A percentile compares a stretch with the other conserved stretches of the same genome.
Conservation (phyloP, 306 rosid species). For the Erythrophleum fordii region DNA sequence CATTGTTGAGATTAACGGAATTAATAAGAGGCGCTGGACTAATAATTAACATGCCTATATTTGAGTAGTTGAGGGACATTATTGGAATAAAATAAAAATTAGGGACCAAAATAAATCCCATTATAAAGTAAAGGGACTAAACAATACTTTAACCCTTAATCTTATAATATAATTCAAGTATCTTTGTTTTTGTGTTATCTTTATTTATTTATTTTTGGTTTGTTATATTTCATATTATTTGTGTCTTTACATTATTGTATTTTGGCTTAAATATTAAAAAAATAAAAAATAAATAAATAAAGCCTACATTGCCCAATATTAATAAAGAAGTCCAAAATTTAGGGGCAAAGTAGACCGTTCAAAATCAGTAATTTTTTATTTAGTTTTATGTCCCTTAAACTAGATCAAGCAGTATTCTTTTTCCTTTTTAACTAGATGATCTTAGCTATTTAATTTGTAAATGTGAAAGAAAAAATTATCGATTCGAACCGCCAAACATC, state of each 20-base stretch:
- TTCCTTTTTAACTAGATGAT: too few species aligned
- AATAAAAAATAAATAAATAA: not conserved
- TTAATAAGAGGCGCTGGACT: too few species aligned
- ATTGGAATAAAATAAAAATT: not conserved
- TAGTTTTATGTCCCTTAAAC: not conserved
- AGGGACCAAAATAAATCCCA: not conserved
- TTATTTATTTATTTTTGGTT: too few species aligned
- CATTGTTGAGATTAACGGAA: not conserved
- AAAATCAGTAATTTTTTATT: not conserved
- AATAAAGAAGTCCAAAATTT: not conserved
- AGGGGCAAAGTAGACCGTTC: not conserved
- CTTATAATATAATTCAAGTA: too few species aligned
- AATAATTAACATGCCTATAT: not conserved
- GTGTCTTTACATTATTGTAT: too few species aligned
- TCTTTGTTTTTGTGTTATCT: too few species aligned
- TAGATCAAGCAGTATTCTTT: too few species aligned
- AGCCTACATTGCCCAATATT: not conserved
- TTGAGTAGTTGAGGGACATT: not conserved
- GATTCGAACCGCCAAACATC: too few species aligned
- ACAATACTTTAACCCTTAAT: too few species aligned
- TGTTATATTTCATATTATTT: too few species aligned
- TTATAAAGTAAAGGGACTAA: not conserved
- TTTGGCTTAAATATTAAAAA: not conserved
- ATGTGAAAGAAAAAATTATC: too few species aligned
- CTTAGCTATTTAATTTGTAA: too few species aligned